These are phyloP conservation scores for Dictyostelium capitatum DNA, from an alignment of 78 protist species.

Conservation along the genomic window DNA sequence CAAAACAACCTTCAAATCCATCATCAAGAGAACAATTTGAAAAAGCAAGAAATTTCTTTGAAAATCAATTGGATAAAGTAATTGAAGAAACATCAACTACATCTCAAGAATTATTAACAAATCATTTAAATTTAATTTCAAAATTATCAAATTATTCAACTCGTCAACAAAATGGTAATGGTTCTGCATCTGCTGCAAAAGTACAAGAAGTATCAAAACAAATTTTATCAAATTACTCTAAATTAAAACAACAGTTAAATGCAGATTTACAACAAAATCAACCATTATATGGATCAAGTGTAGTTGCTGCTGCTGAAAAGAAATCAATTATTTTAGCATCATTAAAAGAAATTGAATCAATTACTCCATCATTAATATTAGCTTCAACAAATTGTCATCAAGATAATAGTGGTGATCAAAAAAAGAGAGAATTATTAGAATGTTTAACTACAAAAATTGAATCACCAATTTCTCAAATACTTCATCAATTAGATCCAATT, in stretches of 20 bases:
- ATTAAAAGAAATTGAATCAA: conserved; percentile 17
- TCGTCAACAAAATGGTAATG: conserved; percentile 13
- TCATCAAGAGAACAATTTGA: not conserved
- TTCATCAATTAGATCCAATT: not conserved
- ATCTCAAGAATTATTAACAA: conserved; percentile 3
- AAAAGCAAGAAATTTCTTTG: not conserved
- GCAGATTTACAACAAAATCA: conserved; percentile 4
- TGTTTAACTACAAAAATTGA: conserved; percentile 1
- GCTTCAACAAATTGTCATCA: conserved; percentile 25
- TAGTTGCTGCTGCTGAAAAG: not conserved
- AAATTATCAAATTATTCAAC: not conserved
- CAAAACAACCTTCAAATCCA: not conserved
- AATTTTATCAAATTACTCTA: not conserved
- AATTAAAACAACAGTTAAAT: conserved; percentile 36
- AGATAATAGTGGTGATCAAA: conserved; percentile 13
- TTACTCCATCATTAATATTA: conserved; percentile 32
- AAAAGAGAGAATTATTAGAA: conserved; percentile 31
- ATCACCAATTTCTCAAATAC: conserved; percentile 26
- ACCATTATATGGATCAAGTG: no score
- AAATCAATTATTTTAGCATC: not conserved
- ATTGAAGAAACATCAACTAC: conserved; percentile 1
- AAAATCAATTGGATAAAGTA: conserved; percentile 1
- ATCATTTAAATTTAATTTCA: conserved; percentile 7
- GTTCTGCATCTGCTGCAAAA: not conserved
- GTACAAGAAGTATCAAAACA: not conserved